phyloP scores from a whole-genome alignment of 371 early-diverging fungal species.

The Nematocida displodere region DNA sequence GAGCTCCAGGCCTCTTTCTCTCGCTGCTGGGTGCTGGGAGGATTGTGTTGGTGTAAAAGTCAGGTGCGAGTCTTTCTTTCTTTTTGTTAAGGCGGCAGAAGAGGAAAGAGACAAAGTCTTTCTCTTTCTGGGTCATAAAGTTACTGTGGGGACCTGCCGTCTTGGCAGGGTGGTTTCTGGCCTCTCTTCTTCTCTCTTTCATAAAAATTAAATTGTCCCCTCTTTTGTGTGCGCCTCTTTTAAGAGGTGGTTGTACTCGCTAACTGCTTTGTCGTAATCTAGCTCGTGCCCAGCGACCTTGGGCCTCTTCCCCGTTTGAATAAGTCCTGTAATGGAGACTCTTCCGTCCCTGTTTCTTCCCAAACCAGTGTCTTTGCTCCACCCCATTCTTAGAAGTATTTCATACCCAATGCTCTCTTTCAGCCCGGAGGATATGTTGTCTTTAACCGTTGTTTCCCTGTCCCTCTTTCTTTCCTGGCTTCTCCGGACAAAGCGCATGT shows the following conservation, averaged over 20 bases:
- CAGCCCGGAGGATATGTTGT: conserved; percentile 36
- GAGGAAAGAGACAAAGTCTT: conserved; percentile 46
- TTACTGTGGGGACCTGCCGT: neutral
- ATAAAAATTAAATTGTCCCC: conserved; percentile 38
- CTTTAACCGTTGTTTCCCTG: neutral
- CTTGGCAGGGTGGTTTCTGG: neutral
- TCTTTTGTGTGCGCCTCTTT: neutral
- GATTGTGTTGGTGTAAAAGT: conserved; percentile 14
- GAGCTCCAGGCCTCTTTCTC: neutral
- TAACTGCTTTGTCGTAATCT: neutral
- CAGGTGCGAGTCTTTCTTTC: conserved; percentile 19
- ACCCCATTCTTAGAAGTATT: conserved; percentile 43
- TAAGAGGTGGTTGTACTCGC: conserved; percentile 25
- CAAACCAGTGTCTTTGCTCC: conserved; percentile 22
- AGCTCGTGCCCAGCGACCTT: conserved; percentile 2
- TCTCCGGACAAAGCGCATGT: conserved; percentile 41
- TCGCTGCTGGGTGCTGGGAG: neutral
- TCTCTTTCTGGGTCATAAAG: conserved; percentile 51
- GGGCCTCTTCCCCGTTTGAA: neutral
- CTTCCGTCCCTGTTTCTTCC: conserved; percentile 45
- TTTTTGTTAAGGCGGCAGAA: conserved; percentile 22
- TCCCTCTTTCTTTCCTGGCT: conserved; percentile 53
- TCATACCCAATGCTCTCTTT: conserved; percentile 42
- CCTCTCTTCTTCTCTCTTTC: conserved; percentile 18
- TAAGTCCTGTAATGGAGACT: neutral